Evolutionary conservation across 2,329 filamentous ascomycete genomes (phyloP).

Genomic region (Fusarium sp.): DNA sequence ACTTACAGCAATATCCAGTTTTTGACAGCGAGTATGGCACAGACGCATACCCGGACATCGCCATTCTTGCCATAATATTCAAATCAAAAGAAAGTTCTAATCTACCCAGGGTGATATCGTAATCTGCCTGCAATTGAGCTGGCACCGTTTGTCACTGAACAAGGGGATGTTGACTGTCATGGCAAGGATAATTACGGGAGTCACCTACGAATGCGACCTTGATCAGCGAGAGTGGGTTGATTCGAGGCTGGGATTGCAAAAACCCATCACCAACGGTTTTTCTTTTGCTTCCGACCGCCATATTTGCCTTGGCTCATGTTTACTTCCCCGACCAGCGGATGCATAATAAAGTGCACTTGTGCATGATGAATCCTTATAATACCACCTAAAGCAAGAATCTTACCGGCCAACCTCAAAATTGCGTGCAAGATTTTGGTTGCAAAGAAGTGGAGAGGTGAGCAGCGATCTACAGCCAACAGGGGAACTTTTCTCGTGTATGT

Average conservation of each 20-base stretch:
- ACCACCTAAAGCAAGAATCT: neutral
- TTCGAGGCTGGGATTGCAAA: neutral
- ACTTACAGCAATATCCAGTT: neutral
- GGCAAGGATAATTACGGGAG: constrained; percentile 16
- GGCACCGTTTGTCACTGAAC: constrained; percentile 7
- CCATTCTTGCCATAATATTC: neutral
- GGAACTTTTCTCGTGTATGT: constrained; percentile 30
- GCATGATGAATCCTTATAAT: neutral
- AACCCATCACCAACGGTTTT: neutral
- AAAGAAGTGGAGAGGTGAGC: constrained; percentile 17
- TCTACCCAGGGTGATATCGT: neutral
- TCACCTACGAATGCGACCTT: constrained; percentile 14
- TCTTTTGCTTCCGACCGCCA: neutral
- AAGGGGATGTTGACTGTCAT: neutral
- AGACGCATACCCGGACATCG: neutral
- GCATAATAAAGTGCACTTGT: neutral
- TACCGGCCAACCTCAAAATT: constrained; percentile 8
- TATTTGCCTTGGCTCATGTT: neutral
- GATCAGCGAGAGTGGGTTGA: constrained; percentile 19
- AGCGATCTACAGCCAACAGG: constrained; percentile 16
- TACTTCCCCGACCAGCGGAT: neutral
- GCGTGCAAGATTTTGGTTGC: constrained; percentile 21
- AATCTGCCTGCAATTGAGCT: neutral
- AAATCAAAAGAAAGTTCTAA: neutral
- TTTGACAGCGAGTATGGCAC: neutral